Conservation (phyloP, 2,329 filamentous ascomycete species). For the Colletotrichum theobromicola region DNA sequence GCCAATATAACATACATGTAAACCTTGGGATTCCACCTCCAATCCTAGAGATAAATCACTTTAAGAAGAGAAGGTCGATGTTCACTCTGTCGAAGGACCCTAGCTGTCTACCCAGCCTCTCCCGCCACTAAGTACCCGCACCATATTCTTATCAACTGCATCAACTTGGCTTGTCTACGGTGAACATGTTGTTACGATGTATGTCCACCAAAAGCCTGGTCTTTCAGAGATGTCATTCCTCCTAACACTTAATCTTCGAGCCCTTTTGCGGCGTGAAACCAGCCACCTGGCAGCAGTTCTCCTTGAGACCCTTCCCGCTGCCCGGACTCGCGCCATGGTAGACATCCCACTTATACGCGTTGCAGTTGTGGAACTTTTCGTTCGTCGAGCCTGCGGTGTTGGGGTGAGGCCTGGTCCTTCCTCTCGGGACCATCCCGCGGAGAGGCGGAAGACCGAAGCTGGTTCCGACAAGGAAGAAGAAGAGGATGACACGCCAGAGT, state of each 20-base stretch:
- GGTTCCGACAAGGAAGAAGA: background rate
- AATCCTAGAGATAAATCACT: too few species aligned
- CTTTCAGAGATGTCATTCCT: rapidly evolving
- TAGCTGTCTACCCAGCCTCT: too few species aligned
- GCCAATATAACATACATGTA: too few species aligned
- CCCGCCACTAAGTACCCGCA: too few species aligned
- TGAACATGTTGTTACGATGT: too few species aligned
- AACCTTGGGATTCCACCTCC: too few species aligned
- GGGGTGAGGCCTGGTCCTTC: background rate
- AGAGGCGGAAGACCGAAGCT: background rate
- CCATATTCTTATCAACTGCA: too few species aligned
- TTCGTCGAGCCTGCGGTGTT: background rate
- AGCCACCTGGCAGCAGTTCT: background rate
- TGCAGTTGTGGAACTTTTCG: background rate
- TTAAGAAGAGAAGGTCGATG: too few species aligned
- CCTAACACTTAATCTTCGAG: background rate
- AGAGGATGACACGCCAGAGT: rapidly evolving
- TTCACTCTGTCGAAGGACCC: too few species aligned
- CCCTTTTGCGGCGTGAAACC: background rate
- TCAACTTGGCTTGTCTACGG: too few species aligned
- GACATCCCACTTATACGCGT: background rate
- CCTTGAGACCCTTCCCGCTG: background rate
- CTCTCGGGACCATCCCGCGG: background rate
- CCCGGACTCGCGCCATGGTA: background rate
- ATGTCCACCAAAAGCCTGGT: rapidly evolving